Evolutionary conservation across 169 alveolate species (phyloP), one percentile per base, ranked within the genome.

Genomic region (Theileria equi): DNA sequence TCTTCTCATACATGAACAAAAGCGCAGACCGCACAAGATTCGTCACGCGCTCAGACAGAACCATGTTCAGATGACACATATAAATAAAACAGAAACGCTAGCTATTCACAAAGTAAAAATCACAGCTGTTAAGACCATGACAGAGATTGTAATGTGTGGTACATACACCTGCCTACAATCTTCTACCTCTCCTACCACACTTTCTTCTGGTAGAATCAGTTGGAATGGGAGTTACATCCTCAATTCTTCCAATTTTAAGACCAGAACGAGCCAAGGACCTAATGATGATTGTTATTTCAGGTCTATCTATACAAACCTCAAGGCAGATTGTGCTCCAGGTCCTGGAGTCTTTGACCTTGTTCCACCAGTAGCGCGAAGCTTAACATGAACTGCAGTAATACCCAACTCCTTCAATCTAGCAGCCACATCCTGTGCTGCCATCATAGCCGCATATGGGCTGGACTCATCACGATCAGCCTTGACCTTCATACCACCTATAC

Each of bases 391-490:
- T 43, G 99, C 99, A 72, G 97, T 95, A 71, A 98, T 95, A 50
- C 99, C 99, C 74, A 98, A 92, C 84, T 94, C 96, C 87, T 96
- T 95, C 76, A 96, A 92, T 58, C 98, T 89, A 25, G 93, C 96
- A 54, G 97, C 98, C 47, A 96, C 99, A 66, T 96, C 99, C 82
- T 92, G 97, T n/a, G 99, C 99, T 13, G 99, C 99, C 93, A 96
- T 89, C 99, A 98, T 98, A 59, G 99, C 99, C 29, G 99, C 99
- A 88, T 98, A 98, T 26, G 99, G 99, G 36, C 99, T 96, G 43
- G 98, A 93, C 78, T 98, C 99, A 69, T 98, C 99, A 90, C 99
- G 95, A 82, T 98, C 99, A 23, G 99, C 99, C 91, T 96, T 97
- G 52, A 96, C 99, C 88, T 97, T 97, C 99, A 97, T 97, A 69